phyloP scores from a whole-genome alignment of 805 yeast species.

The Cyberlindnera meyerae region DNA sequence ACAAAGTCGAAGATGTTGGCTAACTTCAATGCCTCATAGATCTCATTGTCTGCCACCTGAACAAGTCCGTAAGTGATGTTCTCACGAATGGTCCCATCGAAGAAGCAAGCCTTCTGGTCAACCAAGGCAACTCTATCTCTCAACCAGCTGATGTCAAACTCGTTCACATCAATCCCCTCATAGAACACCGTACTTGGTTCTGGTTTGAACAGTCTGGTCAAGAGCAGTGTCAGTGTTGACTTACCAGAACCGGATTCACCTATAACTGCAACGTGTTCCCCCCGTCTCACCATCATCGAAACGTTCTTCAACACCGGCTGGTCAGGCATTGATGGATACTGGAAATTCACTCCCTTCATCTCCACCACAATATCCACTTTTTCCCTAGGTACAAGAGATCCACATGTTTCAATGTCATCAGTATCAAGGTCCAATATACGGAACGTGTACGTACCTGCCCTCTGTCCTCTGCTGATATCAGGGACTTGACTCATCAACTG shows the following conservation, averaged over 20 bases:
- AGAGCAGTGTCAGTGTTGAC: conserved; percentile 61
- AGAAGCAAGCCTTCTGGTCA: conserved; percentile 67
- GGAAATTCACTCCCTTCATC: conserved; percentile 44
- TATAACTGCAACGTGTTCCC: conserved; percentile 58
- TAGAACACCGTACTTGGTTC: conserved; percentile 37
- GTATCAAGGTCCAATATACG: conserved; percentile 33
- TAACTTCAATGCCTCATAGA: conserved; percentile 35
- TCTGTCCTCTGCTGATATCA: conserved; percentile 70
- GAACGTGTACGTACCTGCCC: conserved; percentile 57
- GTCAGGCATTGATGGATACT: conserved; percentile 36
- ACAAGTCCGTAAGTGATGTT: conserved; percentile 61
- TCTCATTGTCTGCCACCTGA: conserved; percentile 31
- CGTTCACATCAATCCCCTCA: conserved; percentile 43
- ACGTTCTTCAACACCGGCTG: conserved; percentile 37
- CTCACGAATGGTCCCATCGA: conserved; percentile 67
- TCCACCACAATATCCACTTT: conserved; percentile 25
- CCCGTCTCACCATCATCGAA: conserved; percentile 36
- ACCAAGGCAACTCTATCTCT: conserved; percentile 61
- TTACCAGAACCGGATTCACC: conserved; percentile 94
- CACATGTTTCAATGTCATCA: conserved; percentile 35
- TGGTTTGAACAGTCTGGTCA: conserved; percentile 49
- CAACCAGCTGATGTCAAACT: conserved; percentile 41
- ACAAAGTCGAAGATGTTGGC: conserved; percentile 56
- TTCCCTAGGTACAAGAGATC: conserved; percentile 29
- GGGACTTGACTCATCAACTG: conserved; percentile 65